phyloP scores from a whole-genome alignment of 768 basidiomycete species.

The Boletus reticulatus region DNA sequence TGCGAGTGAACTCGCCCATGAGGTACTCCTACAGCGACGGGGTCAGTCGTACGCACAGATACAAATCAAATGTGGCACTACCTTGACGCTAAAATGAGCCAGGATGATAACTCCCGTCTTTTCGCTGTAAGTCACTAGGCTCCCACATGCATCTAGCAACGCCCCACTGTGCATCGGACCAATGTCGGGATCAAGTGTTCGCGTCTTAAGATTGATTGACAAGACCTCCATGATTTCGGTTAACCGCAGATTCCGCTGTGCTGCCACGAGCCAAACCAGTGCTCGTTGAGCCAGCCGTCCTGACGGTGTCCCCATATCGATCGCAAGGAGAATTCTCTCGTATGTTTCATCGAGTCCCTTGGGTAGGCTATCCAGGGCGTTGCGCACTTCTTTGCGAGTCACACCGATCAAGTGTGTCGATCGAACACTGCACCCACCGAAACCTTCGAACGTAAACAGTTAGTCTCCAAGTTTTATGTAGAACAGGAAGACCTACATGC shows the following conservation, averaged over 20 bases:
- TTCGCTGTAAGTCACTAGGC: slow-evolving; percentile 1
- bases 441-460: neutral
- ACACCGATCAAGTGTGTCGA: slow-evolving; percentile 1
- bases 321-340: slow-evolving; percentile 1
- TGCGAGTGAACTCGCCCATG: neutral
- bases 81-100: slow-evolving; percentile 5
- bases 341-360: slow-evolving; percentile 3
- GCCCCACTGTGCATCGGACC: slow-evolving; percentile 3
- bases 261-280: slow-evolving; percentile 1
- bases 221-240: neutral
- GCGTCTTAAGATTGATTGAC: neutral
- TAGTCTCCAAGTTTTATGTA: neutral
- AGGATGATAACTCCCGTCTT: neutral
- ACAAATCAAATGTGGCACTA: neutral
- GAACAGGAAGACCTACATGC: neutral
- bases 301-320: neutral
- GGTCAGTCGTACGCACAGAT: neutral
- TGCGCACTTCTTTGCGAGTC: neutral
- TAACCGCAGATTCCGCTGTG: neutral
- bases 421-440: slow-evolving; percentile 2
- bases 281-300: neutral
- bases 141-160: slow-evolving; percentile 6
- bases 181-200: neutral
- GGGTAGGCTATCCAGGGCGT: neutral
- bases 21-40: neutral